A percentile compares a stretch with the other conserved stretches of the same genome.
Conservation (phyloP, 768 basidiomycete species). For the Xerocomus spinulosus region DNA sequence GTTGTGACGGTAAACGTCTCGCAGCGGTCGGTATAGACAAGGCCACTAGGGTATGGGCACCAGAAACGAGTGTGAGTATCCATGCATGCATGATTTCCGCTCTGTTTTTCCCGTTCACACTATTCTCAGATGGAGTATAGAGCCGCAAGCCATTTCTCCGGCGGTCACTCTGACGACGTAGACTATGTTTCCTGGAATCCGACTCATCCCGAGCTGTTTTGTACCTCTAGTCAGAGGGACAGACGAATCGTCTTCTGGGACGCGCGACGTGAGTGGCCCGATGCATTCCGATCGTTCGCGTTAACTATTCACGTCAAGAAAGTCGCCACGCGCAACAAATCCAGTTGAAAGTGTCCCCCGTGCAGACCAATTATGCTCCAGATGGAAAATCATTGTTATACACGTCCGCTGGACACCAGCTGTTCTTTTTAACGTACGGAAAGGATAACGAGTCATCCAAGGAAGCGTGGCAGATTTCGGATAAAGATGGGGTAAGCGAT, state of each 20-base stretch:
- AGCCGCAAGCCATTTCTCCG: conserved; percentile 58
- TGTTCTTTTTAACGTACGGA: conserved; percentile 57
- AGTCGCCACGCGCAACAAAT: conserved; percentile 63
- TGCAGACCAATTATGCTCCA: conserved; percentile 66
- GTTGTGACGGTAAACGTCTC: conserved; percentile 75
- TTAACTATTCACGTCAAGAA: conserved; percentile 42
- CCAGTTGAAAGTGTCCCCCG: conserved; percentile 54
- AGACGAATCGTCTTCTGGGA: conserved; percentile 79
- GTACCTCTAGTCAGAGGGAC: conserved; percentile 74
- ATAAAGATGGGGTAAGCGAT: conserved; percentile 26
- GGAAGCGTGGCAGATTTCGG: conserved; percentile 44
- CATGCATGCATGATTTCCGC: background rate
- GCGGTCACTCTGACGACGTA: conserved; percentile 74
- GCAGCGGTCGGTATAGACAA: conserved; percentile 83
- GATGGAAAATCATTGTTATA: conserved; percentile 65
- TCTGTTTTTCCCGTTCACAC: background rate
- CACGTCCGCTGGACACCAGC: conserved; percentile 53
- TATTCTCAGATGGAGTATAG: conserved; percentile 62
- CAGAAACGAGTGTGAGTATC: conserved; percentile 66
- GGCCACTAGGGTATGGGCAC: conserved; percentile 68
- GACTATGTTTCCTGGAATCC: conserved; percentile 85
- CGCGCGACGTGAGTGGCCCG: conserved; percentile 57
- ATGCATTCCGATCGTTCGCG: background rate
- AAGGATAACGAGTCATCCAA: conserved; percentile 50
- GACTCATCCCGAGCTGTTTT: conserved; percentile 78